phyloP scores from a whole-genome alignment of 1,284 basidiomycete species.

The Polyporus tsugae region DNA sequence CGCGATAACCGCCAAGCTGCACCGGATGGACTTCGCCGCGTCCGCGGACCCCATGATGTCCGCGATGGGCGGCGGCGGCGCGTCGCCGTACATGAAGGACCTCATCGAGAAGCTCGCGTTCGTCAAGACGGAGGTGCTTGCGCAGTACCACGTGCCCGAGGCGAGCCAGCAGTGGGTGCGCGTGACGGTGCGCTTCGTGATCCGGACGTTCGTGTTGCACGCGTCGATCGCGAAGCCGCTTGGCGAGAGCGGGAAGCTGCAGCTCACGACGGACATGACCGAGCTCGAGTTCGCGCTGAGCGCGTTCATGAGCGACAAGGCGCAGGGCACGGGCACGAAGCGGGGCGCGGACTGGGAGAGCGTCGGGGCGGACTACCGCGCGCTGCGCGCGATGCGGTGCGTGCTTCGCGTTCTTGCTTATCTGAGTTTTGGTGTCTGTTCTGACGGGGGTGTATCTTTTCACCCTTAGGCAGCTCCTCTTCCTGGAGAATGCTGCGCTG shows the following conservation, averaged over 20 bases:
- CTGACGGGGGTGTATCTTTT: background rate
- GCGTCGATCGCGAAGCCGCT: constrained; percentile 89
- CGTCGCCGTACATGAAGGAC: constrained; percentile 91
- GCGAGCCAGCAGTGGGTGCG: constrained; percentile 74
- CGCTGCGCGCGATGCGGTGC: constrained; percentile 83
- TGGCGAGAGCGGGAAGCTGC: constrained; percentile 89
- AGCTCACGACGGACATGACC: constrained; percentile 94
- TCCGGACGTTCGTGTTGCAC: constrained; percentile 88
- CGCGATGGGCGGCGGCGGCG: constrained; percentile 55
- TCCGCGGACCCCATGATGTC: constrained; percentile 58
- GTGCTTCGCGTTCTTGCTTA: constrained; percentile 34
- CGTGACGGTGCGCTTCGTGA: constrained; percentile 75
- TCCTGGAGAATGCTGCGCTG: constrained; percentile 81
- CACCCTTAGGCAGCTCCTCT: constrained; percentile 77
- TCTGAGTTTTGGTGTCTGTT: constrained; percentile 13
- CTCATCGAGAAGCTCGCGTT: constrained; percentile 86
- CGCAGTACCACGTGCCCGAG: constrained; percentile 75
- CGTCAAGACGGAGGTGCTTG: constrained; percentile 79
- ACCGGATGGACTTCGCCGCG: constrained; percentile 84
- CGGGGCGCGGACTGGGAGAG: constrained; percentile 71
- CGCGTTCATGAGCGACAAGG: constrained; percentile 73
- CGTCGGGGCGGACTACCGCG: constrained; percentile 83
- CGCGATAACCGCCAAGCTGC: constrained; percentile 81
- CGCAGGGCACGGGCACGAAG: constrained; percentile 57
- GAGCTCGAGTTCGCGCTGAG: constrained; percentile 92